Evolutionary conservation across 176 grass and related monocot genomes (phyloP), one percentile per base, ranked within the genome.

Genomic region (Phyllostachys edulis): DNA sequence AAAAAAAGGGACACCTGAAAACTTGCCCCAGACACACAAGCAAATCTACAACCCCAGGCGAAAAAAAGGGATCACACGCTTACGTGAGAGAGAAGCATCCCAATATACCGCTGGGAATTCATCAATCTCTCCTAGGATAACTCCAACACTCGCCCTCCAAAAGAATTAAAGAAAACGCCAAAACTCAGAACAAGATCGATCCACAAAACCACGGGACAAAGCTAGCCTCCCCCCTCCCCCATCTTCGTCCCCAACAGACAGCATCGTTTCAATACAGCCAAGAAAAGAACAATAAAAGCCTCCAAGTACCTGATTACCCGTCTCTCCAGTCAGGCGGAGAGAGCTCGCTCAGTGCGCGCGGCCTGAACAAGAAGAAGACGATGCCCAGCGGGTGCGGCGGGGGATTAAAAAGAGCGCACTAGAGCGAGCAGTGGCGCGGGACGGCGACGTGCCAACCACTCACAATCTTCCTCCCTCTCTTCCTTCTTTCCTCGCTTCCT

Each of bases 361-460:
- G 63, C 47, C 20, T 49, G 40, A 18, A 17, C 16, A 18, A 34
- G 80, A 64, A 68, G 7, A 26, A 36, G 80, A 65, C 68, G 7
- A 18, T 7, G 66, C 23, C 38, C 40, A 12, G 76, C 47, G 26
- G 38, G 80, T 50, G 77, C 17, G 26, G 60, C 40, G 23, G 45
- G 45, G 45, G 45, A 59, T 59, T 84, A 88, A 83, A 84, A 88
- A 79, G 87, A 37, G 74, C 20, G 63, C 46, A 23, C 24, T 4
- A 5, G 40, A 6, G 17, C 78, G 0, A 49, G 69, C 40, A 20
- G 64, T 23, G 80, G 39, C 17, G 20, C 23, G 14, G 67, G 87
- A 88, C 75, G 81, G 68, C 87, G 87, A 88, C 81, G 27, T 6
- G 47, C 47, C 75, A 89, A 49, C 87, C 47, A 67, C 64, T 77